Conservation (phyloP, 2,329 filamentous ascomycete genomes). For the Diaporthe destruens region DNA sequence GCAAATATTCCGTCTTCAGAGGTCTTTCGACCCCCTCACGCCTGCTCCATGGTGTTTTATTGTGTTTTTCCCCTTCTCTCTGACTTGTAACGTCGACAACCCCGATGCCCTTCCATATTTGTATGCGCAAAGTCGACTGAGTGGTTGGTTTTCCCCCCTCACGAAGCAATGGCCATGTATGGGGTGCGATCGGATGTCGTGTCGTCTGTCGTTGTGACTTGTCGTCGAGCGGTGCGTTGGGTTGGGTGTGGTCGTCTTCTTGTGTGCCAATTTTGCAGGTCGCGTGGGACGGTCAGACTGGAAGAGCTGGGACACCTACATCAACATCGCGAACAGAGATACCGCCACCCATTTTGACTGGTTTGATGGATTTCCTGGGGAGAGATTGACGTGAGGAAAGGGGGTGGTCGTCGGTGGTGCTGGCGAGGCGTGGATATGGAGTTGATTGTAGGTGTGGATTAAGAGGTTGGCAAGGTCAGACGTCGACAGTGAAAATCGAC, state of each 20-base stretch:
- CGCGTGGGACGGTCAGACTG: conserved; percentile 47
- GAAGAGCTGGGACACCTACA: conserved; percentile 67
- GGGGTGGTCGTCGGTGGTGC: conserved; percentile 56
- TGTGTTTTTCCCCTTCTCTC: not conserved
- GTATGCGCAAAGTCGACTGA: conserved; percentile 37
- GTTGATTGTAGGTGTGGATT: conserved; percentile 42
- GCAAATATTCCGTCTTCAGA: conserved; percentile 80
- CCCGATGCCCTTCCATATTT: conserved; percentile 43
- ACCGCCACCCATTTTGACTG: conserved; percentile 78
- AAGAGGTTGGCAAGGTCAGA: not conserved
- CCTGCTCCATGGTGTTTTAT: conserved; percentile 65
- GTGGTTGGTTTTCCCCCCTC: not conserved
- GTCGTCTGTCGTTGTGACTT: not conserved
- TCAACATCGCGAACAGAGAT: conserved; percentile 88
- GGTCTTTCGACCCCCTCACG: conserved; percentile 79
- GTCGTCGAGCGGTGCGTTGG: not conserved
- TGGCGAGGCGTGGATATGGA: conserved; percentile 40
- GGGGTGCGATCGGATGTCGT: conserved; percentile 35
- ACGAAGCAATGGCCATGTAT: conserved; percentile 36
- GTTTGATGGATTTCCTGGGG: conserved; percentile 48
- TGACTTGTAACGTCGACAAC: conserved; percentile 47
- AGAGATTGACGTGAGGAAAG: conserved; percentile 31
- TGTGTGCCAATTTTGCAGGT: conserved; percentile 30
- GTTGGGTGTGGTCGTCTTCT: conserved; percentile 15
- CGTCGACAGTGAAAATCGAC: conserved; percentile 15